Conservation (phyloP, 1,284 basidiomycete genomes). For the Ustilago vetiveriae region DNA sequence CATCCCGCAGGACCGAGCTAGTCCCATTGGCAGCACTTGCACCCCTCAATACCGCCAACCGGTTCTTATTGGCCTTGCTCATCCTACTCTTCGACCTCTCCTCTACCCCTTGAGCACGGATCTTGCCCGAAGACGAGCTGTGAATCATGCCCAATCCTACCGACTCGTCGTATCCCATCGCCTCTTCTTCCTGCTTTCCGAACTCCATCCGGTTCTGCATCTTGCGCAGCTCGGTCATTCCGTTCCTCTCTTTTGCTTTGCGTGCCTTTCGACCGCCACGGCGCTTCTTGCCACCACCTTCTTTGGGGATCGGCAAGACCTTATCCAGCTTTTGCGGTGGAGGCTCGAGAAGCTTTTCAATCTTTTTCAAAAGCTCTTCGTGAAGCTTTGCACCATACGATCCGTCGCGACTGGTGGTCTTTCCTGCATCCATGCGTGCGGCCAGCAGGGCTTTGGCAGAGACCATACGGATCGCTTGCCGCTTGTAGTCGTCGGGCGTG, state of each 20-base stretch:
- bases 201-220: slow-evolving; percentile 96
- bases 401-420: slow-evolving; percentile 76
- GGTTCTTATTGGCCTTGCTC: slow-evolving; percentile 92
- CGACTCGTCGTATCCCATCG: slow-evolving; percentile 94
- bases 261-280: slow-evolving; percentile 93
- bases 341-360: slow-evolving; percentile 91
- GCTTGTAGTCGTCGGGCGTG: slow-evolving; percentile 88
- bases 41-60: slow-evolving; percentile 69
- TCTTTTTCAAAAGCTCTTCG: slow-evolving; percentile 87
- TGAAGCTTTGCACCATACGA: slow-evolving; percentile 81
- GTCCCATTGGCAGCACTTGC: slow-evolving; percentile 58
- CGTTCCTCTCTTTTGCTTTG: slow-evolving; percentile 95
- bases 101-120: slow-evolving; percentile 85
- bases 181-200: slow-evolving; percentile 93
- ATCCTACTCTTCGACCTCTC: slow-evolving; percentile 91
- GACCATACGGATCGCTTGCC: slow-evolving; percentile 90
- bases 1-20: slow-evolving; percentile 70
- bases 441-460: slow-evolving; percentile 90
- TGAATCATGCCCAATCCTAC: slow-evolving; percentile 94
- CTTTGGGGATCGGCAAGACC: slow-evolving; percentile 93
- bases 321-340: slow-evolving; percentile 93
- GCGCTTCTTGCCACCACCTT: slow-evolving; percentile 84
- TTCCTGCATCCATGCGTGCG: slow-evolving; percentile 91
- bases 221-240: slow-evolving; percentile 94
- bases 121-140: slow-evolving; percentile 82